A percentile compares a stretch with the other conserved stretches of the same genome.
phyloP scores from a whole-genome alignment of 192 early-diverging fungal genomes.

The Entomortierella parvispora region DNA sequence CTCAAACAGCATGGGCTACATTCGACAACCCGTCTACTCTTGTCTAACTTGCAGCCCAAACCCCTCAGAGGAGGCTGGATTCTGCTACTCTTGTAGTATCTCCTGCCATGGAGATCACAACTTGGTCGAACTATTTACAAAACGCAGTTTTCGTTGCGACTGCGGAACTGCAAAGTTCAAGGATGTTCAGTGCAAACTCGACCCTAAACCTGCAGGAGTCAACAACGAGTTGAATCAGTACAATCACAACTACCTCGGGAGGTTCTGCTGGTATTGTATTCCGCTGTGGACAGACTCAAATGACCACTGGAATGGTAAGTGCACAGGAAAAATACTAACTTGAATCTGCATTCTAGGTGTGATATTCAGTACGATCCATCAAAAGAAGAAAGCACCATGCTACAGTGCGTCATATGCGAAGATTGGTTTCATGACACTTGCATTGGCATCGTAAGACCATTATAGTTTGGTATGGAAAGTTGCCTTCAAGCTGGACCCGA shows the following conservation, averaged over 20 bases:
- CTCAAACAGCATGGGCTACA: constrained; percentile 76
- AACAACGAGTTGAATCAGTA: constrained; percentile 80
- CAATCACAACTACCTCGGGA: constrained; percentile 84
- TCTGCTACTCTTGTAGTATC: constrained; percentile 83
- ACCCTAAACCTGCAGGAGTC: constrained; percentile 49
- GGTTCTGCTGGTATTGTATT: constrained; percentile 84
- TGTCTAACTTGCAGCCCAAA: constrained; percentile 78
- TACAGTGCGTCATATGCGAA: constrained; percentile 88
- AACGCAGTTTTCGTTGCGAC: constrained; percentile 89
- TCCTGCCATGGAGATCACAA: constrained; percentile 82
- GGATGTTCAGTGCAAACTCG: constrained; percentile 53
- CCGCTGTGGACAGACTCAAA: too few species aligned
- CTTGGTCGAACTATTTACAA: constrained; percentile 86
- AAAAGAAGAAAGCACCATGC: constrained; percentile 80
- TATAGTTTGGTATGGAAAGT: background rate
- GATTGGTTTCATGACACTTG: constrained; percentile 86
- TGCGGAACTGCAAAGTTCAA: constrained; percentile 76
- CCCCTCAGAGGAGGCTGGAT: constrained; percentile 24
- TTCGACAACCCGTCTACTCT: constrained; percentile 83
- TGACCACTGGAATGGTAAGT: too few species aligned
- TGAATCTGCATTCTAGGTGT: constrained; percentile 64
- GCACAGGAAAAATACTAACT: too few species aligned
- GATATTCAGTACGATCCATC: constrained; percentile 77
- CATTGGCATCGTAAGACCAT: constrained; percentile 61
- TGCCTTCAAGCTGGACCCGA: background rate